Conservation (phyloP, 345 rosid species). For the Fremontodendron californicum region DNA sequence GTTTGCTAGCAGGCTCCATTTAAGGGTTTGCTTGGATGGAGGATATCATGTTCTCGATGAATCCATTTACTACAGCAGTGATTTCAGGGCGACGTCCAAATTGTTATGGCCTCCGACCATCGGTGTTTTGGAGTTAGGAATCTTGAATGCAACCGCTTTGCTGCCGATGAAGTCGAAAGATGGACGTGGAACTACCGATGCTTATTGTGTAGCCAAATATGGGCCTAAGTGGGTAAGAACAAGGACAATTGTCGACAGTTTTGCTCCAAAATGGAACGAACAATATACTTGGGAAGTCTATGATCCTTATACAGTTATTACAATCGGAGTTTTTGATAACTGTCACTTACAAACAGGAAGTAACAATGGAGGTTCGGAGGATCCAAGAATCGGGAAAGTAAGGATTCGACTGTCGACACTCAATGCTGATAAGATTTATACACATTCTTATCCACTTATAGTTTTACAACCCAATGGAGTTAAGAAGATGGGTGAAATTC, state of each 20-base stretch:
- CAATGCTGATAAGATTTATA: slow-evolving; percentile 36
- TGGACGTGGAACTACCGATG: slow-evolving; percentile 42
- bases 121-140: slow-evolving; percentile 53
- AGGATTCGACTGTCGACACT: slow-evolving; percentile 51
- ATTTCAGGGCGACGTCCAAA: slow-evolving; percentile 43
- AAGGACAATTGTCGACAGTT: slow-evolving; percentile 38
- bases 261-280: slow-evolving; percentile 45
- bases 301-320: slow-evolving; percentile 47
- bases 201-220: slow-evolving; percentile 50
- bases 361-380: slow-evolving; percentile 20
- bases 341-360: slow-evolving; percentile 25
- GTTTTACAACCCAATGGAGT: slow-evolving; percentile 37
- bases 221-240: slow-evolving; percentile 53
- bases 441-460: slow-evolving; percentile 45
- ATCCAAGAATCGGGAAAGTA: slow-evolving; percentile 49
- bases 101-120: slow-evolving; percentile 34
- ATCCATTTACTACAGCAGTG: slow-evolving; percentile 48
- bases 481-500: slow-evolving; percentile 54
- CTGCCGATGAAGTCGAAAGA: slow-evolving; percentile 44
- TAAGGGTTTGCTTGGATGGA: slow-evolving; percentile 48
- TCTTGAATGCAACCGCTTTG: slow-evolving; percentile 41
- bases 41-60: slow-evolving; percentile 56
- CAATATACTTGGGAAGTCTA: slow-evolving; percentile 60
- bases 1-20: slow-evolving; percentile 43
- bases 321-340: slow-evolving; percentile 46